Evolutionary conservation across 352 stramenopile genomes (phyloP).

Genomic region (Pythium apleroticum): DNA sequence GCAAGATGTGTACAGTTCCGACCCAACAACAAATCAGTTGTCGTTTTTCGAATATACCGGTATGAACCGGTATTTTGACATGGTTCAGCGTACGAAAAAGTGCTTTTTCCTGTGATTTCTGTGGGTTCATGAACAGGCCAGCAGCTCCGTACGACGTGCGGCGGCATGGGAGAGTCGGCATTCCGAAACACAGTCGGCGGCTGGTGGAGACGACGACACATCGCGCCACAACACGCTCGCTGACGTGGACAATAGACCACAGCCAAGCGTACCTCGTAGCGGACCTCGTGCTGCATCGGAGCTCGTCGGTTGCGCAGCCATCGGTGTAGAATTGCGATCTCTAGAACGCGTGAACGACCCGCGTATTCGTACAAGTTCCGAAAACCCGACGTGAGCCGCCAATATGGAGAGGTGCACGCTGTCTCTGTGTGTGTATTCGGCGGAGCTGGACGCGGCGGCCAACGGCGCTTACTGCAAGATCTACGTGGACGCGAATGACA

Average conservation of each 20-base stretch:
- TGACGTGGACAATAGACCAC: neutral
- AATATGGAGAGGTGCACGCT: slow-evolving; percentile 22
- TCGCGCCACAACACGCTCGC: neutral
- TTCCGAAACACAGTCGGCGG: slow-evolving; percentile 4
- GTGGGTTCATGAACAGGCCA: slow-evolving; percentile 9
- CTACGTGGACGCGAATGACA: slow-evolving; percentile 28
- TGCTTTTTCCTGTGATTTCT: slow-evolving; percentile 5
- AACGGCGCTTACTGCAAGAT: slow-evolving; percentile 33
- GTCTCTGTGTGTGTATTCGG: slow-evolving; percentile 28
- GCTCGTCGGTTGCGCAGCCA: neutral
- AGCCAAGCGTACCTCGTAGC: neutral
- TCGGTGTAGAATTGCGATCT: neutral
- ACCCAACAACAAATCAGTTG: neutral
- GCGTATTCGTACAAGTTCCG: neutral
- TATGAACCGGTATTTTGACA: neutral
- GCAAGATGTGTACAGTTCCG: slow-evolving; percentile 8
- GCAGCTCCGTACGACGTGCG: neutral
- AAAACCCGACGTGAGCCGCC: neutral
- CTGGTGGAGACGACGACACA: slow-evolving; percentile 4
- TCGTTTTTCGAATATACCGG: slow-evolving; percentile 8
- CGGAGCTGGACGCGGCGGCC: slow-evolving; percentile 25
- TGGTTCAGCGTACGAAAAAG: neutral
- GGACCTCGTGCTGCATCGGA: neutral
- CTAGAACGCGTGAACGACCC: neutral
- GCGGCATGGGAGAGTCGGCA: slow-evolving; percentile 3